phyloP scores from a whole-genome alignment of 2,329 filamentous ascomycete genomes.

The Diatrype stigma region DNA sequence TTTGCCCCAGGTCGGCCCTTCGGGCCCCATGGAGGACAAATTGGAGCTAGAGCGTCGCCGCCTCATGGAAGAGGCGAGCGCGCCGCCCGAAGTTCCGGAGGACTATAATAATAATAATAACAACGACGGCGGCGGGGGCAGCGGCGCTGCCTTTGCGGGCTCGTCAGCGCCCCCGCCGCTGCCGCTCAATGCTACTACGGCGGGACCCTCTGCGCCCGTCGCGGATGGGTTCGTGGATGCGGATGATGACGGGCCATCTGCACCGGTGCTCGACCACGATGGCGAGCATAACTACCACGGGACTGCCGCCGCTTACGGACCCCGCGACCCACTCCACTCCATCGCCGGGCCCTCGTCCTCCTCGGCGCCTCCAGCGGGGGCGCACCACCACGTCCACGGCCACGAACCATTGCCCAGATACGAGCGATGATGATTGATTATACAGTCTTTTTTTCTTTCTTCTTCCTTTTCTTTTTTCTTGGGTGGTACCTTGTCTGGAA shows the following conservation, averaged over 20 bases:
- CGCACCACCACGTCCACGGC: constrained; percentile 2
- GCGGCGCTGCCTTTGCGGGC: no score
- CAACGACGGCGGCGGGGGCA: no score
- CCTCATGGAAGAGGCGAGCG: constrained; percentile 60
- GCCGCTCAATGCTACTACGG: background rate
- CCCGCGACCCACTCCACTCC: constrained; percentile 35
- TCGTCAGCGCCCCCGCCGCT: constrained; percentile 17
- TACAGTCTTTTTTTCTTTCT: no score
- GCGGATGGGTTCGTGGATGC: no score
- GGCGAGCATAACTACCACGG: constrained; percentile 2
- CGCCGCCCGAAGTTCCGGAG: constrained; percentile 54
- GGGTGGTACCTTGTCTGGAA: no score
- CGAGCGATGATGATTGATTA: constrained; percentile 22
- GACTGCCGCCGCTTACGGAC: constrained; percentile 9
- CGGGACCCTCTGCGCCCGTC: constrained; percentile 18
- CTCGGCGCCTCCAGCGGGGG: constrained; percentile 12
- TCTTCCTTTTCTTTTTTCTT: no score
- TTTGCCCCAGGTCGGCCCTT: constrained; percentile 17
- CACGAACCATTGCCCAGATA: constrained; percentile 32
- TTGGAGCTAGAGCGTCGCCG: constrained; percentile 68
- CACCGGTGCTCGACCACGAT: constrained; percentile 24
- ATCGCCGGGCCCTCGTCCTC: constrained; percentile 44
- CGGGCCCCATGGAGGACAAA: constrained; percentile 54
- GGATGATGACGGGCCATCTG: constrained; percentile 26
- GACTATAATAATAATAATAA: constrained; percentile 32